Base-by-base conservation (phyloP, 106 monocot genomes). In the Dendrobium huoshanense region DNA sequence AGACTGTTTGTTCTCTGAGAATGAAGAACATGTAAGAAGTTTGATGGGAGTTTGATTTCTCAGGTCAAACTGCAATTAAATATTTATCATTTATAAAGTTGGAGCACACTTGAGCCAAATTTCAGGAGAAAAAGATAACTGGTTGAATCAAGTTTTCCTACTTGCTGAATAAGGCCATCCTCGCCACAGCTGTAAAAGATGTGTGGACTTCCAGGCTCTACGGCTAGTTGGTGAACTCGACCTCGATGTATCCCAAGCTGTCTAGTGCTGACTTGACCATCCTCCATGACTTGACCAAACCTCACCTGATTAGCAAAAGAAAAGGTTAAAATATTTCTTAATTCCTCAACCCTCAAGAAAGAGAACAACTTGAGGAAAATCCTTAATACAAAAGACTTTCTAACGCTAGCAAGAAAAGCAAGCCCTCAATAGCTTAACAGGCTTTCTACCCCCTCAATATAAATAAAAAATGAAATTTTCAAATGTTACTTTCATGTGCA, bases 121-220 rank as follows among this genome's bases (percentile, higher is more conserved):
- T 77, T 54, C 51, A 3, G 5, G 25, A 25, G 54, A 56, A 47
- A 47, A 45, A 82, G 42, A 65, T 19, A 7, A 41, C 64, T 64
- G 33, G 22, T 65, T 75, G 65, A 18, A 67, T 13, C 43, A 40
- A 73, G 31, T 19, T 67, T 51, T 56, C 87, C 65, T 89, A 94
- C 96, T 80, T 85, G 90, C 54, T 94, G 94, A 49, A 96, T 87
- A 31, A 88, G 79, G 47, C 96, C 96, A 89, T 94, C 96, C 83
- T 96, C 96, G 48, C 94, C 90, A 64, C 96, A 96, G 84, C 94
- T 96, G 84, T 92, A 96, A 81, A 96, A 92, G 76, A 89, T 86
- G 76, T 90, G 82, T 5, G 96, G 85, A 59, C 92, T 94, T 48
- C 96, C 96, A 33, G 90, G 92, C 79, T 96, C 96, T 55, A 94